Percentiles rank a stretch among this genome's conserved stretches.
Conservation (phyloP, 2,329 filamentous ascomycete species). For the Phialocephala sp. region DNA sequence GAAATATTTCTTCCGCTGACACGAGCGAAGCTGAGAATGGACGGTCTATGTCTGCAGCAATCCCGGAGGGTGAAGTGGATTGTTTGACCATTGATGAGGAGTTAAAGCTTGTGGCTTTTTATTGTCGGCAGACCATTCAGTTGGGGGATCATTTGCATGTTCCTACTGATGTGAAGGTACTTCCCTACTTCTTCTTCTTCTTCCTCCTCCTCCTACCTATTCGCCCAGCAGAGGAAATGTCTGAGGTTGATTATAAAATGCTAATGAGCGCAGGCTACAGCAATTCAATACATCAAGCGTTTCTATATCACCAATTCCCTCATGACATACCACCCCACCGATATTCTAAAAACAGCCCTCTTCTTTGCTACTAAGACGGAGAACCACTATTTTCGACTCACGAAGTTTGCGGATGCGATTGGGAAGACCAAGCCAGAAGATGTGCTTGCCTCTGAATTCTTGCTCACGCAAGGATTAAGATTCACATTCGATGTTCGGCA, state of each 20-base stretch:
- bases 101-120: conserved; percentile 79
- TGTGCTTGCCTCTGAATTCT: conserved; percentile 88
- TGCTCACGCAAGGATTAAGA: conserved; percentile 87
- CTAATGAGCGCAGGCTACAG: conserved; percentile 41
- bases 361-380: conserved; percentile 96
- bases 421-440: conserved; percentile 76
- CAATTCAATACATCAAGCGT: conserved; percentile 73
- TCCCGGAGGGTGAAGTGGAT: conserved; percentile 60
- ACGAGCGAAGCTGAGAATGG: conserved; percentile 44
- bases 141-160: conserved; percentile 65
- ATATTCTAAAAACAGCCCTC: conserved; percentile 86
- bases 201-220: background rate
- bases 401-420: conserved; percentile 71
- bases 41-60: conserved; percentile 33
- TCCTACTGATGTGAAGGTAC: conserved; percentile 64
- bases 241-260: background rate
- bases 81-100: conserved; percentile 87
- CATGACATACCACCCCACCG: conserved; percentile 93
- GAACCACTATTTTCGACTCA: conserved; percentile 67
- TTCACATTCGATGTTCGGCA: conserved; percentile 95
- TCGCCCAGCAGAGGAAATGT: background rate
- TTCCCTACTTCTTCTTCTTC: background rate
- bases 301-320: conserved; percentile 96
- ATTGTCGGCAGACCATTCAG: conserved; percentile 66
- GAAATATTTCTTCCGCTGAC: conserved; percentile 42